Base-by-base conservation (phyloP, 2,329 filamentous ascomycete genomes). In the Alternaria brassicae region DNA sequence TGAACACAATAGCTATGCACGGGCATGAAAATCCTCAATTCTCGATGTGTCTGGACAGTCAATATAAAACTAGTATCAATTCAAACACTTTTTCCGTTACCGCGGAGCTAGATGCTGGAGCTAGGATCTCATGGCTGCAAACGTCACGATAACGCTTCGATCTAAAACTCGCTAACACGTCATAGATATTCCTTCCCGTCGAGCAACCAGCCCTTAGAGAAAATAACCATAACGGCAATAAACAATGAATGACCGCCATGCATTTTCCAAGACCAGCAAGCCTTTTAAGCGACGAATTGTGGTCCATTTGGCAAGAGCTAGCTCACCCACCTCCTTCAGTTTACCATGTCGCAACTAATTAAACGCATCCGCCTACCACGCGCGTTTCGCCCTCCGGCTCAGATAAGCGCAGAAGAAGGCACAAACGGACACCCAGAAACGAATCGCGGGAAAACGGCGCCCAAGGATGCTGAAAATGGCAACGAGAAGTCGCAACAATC, bases 341-440 rank as follows among this genome's bases (percentile, higher is more conserved):
- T 28, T 6, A 15, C 23, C 40, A 49, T 53, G 25, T 37, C 36
- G 15, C 37, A 42, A 27, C 13, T 58, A 44, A 36, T 47, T 10
- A 53, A 53, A 9, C 41, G 50, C 51, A 50, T 50, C 12, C 60
- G 60, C n/a, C 37, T 63, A 30, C 57, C 57, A 47, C 50, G 50
- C 53, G 60, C 60, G 10, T 55, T 63, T 28, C 60, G 60, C 49
- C 48, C 60, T n/a, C 57, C 60, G 4, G 60, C 53, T 6, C 58
- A 63, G 13, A 58, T 63, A 19, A 63, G 61, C 6, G 36, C 45
- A 6, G 59, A 62, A 49, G 56, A 62, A 23, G 42, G 47, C 40
- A 60, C 57, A 12, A 53, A 61, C 19, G 53, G 51, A 19, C 49
- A 62, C 15, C 56, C 60, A 34, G 53, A 58, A 19, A 58, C 60